These are phyloP conservation scores for Mallotus repandus DNA, from an alignment of 441 rosid species.

Conservation along the genomic window DNA sequence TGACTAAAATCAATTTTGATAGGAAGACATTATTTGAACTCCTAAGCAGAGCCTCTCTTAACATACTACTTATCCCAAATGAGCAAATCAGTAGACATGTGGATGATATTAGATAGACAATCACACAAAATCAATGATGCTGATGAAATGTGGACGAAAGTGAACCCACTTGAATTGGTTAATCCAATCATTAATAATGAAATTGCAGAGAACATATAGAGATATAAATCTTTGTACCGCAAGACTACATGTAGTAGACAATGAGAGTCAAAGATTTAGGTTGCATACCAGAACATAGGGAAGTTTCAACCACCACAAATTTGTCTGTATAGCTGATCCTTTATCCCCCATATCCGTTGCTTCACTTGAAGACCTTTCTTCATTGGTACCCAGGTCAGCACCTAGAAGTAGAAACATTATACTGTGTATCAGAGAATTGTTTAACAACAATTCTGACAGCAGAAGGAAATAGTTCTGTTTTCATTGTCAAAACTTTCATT, in stretches of 20 bases:
- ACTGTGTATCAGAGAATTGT: conserved; percentile 6
- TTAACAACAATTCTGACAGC: not conserved
- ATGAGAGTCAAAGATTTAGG: conserved; percentile 7
- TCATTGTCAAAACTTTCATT: conserved; percentile 3
- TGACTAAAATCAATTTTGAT: not conserved
- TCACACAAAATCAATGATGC: not conserved
- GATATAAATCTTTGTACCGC: not conserved
- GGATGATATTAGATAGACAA: not conserved
- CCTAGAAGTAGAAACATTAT: conserved; percentile 36
- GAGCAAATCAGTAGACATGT: too few relatives aligned
- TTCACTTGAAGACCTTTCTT: conserved; percentile 27
- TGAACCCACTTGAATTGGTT: not conserved
- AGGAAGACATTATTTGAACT: not conserved
- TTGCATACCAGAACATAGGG: conserved; percentile 65
- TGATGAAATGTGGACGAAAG: not conserved
- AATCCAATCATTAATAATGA: not conserved
- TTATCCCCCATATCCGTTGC: conserved; percentile 31
- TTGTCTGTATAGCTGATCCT: conserved; percentile 28
- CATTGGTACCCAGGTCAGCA: conserved; percentile 36
- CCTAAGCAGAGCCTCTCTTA: not conserved
- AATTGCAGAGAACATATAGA: not conserved
- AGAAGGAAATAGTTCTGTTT: not conserved
- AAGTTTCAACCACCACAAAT: conserved; percentile 79
- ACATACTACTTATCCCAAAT: not conserved
- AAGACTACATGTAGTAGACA: not conserved